Evolutionary conservation across 805 yeast species (phyloP).

Genomic region (Ogataea populi-albae): DNA sequence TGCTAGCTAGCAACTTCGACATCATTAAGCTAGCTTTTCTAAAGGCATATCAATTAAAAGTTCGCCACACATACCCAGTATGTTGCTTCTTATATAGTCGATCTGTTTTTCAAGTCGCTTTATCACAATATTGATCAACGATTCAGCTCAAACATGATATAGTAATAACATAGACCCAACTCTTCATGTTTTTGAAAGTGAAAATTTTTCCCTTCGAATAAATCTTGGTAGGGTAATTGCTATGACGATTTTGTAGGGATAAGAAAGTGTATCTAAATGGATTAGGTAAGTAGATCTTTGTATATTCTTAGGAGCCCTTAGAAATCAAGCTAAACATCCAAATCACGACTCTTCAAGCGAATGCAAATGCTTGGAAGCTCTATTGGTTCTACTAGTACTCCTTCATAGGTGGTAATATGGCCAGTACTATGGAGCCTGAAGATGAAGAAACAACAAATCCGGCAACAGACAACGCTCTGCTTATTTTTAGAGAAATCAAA

Average conservation of each 20-base stretch:
- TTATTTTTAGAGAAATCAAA: constrained; percentile 29
- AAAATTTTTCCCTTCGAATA: constrained; percentile 1
- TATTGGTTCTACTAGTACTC: not conserved
- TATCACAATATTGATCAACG: too few species aligned
- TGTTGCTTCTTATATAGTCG: too few species aligned
- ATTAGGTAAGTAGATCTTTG: not conserved
- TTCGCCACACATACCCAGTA: too few species aligned
- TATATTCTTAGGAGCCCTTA: not conserved
- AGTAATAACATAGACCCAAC: too few species aligned
- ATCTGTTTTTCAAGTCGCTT: too few species aligned
- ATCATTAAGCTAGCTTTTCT: too few species aligned
- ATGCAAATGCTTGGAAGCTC: not conserved
- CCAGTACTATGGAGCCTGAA: constrained; percentile 3
- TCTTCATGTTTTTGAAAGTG: too few species aligned
- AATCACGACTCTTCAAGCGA: not conserved
- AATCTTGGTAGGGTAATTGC: constrained; percentile 1
- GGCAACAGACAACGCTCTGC: too few species aligned
- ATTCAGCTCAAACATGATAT: too few species aligned
- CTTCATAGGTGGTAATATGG: not conserved
- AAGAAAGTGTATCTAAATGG: not conserved
- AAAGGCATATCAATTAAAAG: too few species aligned
- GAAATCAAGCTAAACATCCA: not conserved
- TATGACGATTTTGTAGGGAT: not conserved
- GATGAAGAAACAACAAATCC: too few species aligned
- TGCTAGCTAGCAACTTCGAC: too few species aligned